Conservation (phyloP, 2,329 filamentous ascomycete genomes). For the Myriosclerotinia scirpicola region DNA sequence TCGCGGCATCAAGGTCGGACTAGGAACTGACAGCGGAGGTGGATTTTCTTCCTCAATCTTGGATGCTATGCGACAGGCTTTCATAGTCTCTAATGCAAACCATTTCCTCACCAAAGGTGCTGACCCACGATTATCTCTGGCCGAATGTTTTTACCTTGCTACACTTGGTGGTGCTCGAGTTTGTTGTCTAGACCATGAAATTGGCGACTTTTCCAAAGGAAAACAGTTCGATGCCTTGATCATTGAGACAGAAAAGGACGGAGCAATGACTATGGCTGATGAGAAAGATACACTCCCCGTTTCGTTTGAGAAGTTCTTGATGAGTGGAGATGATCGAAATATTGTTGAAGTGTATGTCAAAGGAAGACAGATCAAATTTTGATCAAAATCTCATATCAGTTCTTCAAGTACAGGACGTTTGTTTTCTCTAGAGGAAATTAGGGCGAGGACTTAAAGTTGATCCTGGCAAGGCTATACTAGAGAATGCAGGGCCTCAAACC, state of each 20-base stretch:
- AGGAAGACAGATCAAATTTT: conserved; percentile 48
- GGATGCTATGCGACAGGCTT: conserved; percentile 56
- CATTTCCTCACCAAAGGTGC: conserved; percentile 45
- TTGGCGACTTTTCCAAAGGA: conserved; percentile 80
- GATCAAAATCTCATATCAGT: background rate
- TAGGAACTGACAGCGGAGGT: conserved; percentile 65
- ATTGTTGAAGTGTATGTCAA: conserved; percentile 83
- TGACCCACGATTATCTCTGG: conserved; percentile 27
- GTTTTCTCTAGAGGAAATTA: background rate
- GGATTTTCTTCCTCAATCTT: conserved; percentile 62
- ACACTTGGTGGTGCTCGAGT: conserved; percentile 52
- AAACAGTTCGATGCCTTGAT: conserved; percentile 90
- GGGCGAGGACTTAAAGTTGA: background rate
- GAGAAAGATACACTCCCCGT: conserved; percentile 23
- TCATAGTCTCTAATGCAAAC: conserved; percentile 52
- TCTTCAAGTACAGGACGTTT: background rate
- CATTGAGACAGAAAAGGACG: conserved; percentile 69
- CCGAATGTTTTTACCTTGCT: conserved; percentile 48
- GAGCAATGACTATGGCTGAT: conserved; percentile 26
- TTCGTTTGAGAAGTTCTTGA: conserved; percentile 82
- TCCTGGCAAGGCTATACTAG: background rate
- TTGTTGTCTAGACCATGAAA: conserved; percentile 57
- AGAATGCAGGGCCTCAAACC: background rate
- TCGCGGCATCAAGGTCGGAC: conserved; percentile 61
- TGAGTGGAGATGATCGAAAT: conserved; percentile 86